Percentiles rank a stretch among this genome's conserved stretches.
Evolutionary conservation across 257 asterid genomes (phyloP).

Genomic region (Nicotiana otophora): DNA sequence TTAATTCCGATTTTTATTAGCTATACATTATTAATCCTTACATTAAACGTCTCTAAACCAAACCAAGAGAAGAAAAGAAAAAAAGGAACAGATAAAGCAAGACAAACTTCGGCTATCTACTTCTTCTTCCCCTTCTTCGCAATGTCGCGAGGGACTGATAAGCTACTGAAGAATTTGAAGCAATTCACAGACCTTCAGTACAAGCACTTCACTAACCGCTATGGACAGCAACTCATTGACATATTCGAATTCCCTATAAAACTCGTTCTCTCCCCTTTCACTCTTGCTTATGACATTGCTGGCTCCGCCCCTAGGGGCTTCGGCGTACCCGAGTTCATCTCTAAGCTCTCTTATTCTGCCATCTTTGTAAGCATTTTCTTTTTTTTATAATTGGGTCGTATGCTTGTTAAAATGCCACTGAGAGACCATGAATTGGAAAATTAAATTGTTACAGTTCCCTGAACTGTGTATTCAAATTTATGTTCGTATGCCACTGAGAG

Average conservation of each 20-base stretch:
- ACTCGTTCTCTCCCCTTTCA: conserved; percentile 72
- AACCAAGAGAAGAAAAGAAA: no score
- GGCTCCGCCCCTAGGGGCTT: conserved; percentile 99
- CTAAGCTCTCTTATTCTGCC: conserved; percentile 84
- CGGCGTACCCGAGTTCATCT: conserved; percentile 82
- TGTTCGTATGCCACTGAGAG: not conserved
- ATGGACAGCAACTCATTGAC: conserved; percentile 65
- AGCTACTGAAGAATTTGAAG: conserved; percentile 33
- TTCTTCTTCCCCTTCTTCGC: not conserved
- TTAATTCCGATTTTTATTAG: no score
- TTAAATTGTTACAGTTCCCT: not conserved
- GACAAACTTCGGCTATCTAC: not conserved
- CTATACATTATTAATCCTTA: no score
- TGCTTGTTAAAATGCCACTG: conserved; percentile 3
- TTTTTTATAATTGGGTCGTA: not conserved
- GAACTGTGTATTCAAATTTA: not conserved
- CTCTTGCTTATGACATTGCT: conserved; percentile 79
- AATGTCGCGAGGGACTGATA: conserved; percentile 51
- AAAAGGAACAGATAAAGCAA: not conserved
- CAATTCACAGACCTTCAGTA: conserved; percentile 46
- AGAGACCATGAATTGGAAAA: not conserved
- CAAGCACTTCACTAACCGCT: conserved; percentile 47
- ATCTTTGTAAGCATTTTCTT: conserved; percentile 48
- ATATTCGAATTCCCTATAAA: conserved; percentile 72
- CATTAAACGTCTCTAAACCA: no score